Percentiles rank a stretch among this genome's conserved stretches.
Conservation (phyloP, 2,329 filamentous ascomycete genomes). For the Triangularia setosa region DNA sequence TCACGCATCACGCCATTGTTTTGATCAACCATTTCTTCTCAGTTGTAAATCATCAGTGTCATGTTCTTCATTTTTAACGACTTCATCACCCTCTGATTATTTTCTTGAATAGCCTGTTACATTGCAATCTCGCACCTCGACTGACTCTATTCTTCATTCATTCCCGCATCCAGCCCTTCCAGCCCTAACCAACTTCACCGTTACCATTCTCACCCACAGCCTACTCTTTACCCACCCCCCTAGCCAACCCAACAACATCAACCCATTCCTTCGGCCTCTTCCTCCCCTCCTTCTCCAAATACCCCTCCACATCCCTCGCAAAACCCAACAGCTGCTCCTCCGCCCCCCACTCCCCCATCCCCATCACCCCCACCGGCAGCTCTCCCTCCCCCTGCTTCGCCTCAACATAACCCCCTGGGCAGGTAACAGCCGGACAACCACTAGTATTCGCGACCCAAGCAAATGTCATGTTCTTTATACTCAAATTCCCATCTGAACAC, state of each 20-base stretch:
- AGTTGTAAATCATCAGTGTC: too few relatives aligned
- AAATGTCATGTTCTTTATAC: slow-evolving; percentile 78
- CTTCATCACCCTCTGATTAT: too few relatives aligned
- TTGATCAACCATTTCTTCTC: too few relatives aligned
- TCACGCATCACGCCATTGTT: too few relatives aligned
- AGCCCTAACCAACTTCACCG: background rate
- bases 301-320: slow-evolving; percentile 55
- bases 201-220: too few relatives aligned
- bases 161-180: background rate
- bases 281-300: slow-evolving; percentile 48
- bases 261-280: slow-evolving; percentile 52
- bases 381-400: slow-evolving; percentile 54
- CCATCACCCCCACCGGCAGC: slow-evolving; percentile 59
- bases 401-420: slow-evolving; percentile 69
- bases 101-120: too few relatives aligned
- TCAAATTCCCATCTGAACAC: slow-evolving; percentile 67
- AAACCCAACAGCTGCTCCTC: slow-evolving; percentile 61
- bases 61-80: too few relatives aligned
- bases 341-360: slow-evolving; percentile 62
- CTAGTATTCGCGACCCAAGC: slow-evolving; percentile 80
- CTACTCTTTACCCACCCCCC: slow-evolving; percentile 14
- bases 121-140: too few relatives aligned
- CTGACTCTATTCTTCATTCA: too few relatives aligned
- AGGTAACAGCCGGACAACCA: slow-evolving; percentile 70
- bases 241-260: slow-evolving; percentile 48